Base-by-base conservation (phyloP, 2,329 filamentous ascomycete species). In the Penicillium corylophilum region DNA sequence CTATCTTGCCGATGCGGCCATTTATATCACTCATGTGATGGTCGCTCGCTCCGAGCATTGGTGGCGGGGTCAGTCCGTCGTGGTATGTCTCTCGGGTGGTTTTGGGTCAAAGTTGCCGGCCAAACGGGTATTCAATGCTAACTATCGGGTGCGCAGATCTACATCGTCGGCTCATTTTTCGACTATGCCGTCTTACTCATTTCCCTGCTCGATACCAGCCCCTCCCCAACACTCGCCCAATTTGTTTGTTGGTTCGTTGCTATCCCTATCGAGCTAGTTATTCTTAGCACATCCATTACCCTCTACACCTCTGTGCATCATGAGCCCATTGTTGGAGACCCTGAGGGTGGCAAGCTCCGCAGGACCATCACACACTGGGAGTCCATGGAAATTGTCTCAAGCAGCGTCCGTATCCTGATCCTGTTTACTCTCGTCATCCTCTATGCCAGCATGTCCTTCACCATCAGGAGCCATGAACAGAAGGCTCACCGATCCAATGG, bases 161-260 rank as follows among this genome's bases (percentile, higher is more conserved):
- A 95, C 71, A 79, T 95, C 57, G 82, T 90, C 50, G 90, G 87
- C 48, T 87, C 89, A 40, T 88, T 91, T 60, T 96, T 95, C 77
- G 84, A 94, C 57, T 94, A 95, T 75, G 81, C 89, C 44, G 86
- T 96, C 61, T 82, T 96, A 60, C 81, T 95, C 60, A 87, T 96
- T 65, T 91, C 91, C 26, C 82, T 97, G 51, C 80, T 95, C 64
- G 92, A 96, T 71, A 88, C 88, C 66, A 85, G 83, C 56, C 86
- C 90, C 29, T 89, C 89, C 12, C 94, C 94, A 0, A 92, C 87
- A 44, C 77, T 85, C 42, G 85, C 89, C 47, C 91, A 96, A 72
- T 82, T 93, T 50, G 73, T 87, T 42, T 85, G 90, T 62, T 99
- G 94, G 94, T 69, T 80, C 38, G 73, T 90, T 39, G 86, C 86